Evolutionary conservation across 148 eudicot genomes (phyloP), one percentile per base, ranked within the genome.

Genomic region (Cornus florida): DNA sequence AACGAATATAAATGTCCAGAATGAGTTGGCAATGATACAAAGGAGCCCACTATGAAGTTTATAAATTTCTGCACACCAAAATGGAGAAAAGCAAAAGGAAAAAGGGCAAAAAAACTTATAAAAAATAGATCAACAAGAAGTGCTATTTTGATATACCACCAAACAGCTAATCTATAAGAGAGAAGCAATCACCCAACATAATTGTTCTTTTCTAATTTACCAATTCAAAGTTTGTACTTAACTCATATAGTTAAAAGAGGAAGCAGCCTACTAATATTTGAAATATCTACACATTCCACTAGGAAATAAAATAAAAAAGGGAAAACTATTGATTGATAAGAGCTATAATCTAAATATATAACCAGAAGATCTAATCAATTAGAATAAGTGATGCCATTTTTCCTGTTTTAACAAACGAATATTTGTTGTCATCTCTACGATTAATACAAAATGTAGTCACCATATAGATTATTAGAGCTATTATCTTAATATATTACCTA

Each of bases 31-130:
- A 79, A 73, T 39, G 86, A 71, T 73, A 89, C 87, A 86, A 96
- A 96, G 77, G 92, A 89, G 62, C 76, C 80, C 70, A 53, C 82
- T 33, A 96, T 79, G 82, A 96, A 93, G 75, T 89, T 86, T 59
- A 88, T 35, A 73, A 93, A 83, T 87, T 80, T 93, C 99, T 96
- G 92, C 90, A 86, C 48, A 73, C 35, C 22, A 79, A 71, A 23
- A 38, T 33, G 24, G 39, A 65, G 74, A 60, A 20, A 46, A 48
- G 75, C 19, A 78, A 11, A 31, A 41, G 28, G 38, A 75, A 48
- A 46, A 68, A 24, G 43, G 50, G 23, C 28, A 28, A 28, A 28
- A 28, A 28, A 28, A 28, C 28, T 28, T 28, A 28, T 28, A 66
- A 19, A 75, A 20, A 43, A 9, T 67, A 67, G 24, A 68, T 76